A percentile compares a stretch with the other conserved stretches of the same genome.
Conservation (phyloP, 2,329 filamentous ascomycete genomes). For the Cladosporium sp. region DNA sequence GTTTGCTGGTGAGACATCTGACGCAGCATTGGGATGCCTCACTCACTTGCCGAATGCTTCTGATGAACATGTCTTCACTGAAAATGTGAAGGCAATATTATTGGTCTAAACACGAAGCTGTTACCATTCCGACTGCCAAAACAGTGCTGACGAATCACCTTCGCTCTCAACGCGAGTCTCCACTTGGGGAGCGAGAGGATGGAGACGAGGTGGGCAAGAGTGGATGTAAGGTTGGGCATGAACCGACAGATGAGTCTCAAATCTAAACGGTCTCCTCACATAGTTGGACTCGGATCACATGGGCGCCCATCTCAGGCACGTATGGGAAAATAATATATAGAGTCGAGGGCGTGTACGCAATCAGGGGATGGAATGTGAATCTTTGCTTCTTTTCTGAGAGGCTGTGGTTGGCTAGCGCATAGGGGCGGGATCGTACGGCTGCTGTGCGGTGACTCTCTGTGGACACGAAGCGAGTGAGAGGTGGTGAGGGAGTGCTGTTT, state of each 20-base stretch:
- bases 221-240: not conserved
- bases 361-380: constrained; percentile 13
- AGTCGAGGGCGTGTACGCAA: constrained; percentile 8
- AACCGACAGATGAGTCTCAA: not conserved
- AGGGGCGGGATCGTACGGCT: constrained; percentile 9
- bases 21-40: not conserved
- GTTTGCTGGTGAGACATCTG: not conserved
- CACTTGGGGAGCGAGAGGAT: not conserved
- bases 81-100: not conserved
- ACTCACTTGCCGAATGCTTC: not conserved
- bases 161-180: not conserved
- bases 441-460: not conserved
- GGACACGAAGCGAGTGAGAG: not conserved
- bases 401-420: constrained; percentile 13
- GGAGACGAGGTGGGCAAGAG: not conserved
- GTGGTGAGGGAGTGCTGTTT: not conserved
- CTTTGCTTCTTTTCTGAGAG: constrained; percentile 10
- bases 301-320: not conserved
- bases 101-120: not conserved
- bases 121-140: not conserved
- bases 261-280: not conserved
- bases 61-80: not conserved
- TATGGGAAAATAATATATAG: not conserved
- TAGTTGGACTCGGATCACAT: not conserved
- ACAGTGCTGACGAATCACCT: not conserved